phyloP scores from a whole-genome alignment of 495 filamentous ascomycete genomes.

The Annulohypoxylon moriforme region DNA sequence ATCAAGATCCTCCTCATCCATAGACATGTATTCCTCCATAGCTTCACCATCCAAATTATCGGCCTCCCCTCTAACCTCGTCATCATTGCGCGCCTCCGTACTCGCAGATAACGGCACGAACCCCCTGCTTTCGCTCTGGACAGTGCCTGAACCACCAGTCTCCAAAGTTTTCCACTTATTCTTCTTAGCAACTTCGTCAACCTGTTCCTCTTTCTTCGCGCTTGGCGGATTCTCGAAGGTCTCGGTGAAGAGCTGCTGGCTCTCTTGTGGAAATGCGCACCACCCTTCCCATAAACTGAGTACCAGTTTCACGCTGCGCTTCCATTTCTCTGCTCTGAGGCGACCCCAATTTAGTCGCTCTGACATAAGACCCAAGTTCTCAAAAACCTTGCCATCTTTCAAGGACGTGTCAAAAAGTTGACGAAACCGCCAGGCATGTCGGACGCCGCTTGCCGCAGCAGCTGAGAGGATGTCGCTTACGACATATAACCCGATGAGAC shows the following conservation, averaged over 20 bases:
- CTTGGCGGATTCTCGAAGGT: constrained; percentile 81
- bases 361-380: constrained; percentile 80
- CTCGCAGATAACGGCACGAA: constrained; percentile 49
- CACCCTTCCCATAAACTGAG: constrained; percentile 88
- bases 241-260: constrained; percentile 76
- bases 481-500: constrained; percentile 84
- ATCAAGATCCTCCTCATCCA: constrained; percentile 57
- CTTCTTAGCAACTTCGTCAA: constrained; percentile 64
- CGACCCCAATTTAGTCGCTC: constrained; percentile 84
- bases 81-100: constrained; percentile 31
- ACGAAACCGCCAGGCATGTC: constrained; percentile 91
- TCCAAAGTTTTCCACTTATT: constrained; percentile 81
- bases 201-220: constrained; percentile 60
- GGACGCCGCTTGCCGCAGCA: constrained; percentile 82
- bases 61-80: constrained; percentile 33
- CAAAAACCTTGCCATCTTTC: constrained; percentile 77
- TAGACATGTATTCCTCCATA: constrained; percentile 63
- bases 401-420: constrained; percentile 84
- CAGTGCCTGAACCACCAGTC: constrained; percentile 52
- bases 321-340: constrained; percentile 89
- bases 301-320: constrained; percentile 78
- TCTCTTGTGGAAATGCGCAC: constrained; percentile 83
- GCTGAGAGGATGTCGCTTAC: constrained; percentile 90
- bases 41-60: constrained; percentile 60
- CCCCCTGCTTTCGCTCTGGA: constrained; percentile 49